Evolutionary conservation across 2,329 filamentous ascomycete species (phyloP).

Genomic region (Microsporum ferrugineum): DNA sequence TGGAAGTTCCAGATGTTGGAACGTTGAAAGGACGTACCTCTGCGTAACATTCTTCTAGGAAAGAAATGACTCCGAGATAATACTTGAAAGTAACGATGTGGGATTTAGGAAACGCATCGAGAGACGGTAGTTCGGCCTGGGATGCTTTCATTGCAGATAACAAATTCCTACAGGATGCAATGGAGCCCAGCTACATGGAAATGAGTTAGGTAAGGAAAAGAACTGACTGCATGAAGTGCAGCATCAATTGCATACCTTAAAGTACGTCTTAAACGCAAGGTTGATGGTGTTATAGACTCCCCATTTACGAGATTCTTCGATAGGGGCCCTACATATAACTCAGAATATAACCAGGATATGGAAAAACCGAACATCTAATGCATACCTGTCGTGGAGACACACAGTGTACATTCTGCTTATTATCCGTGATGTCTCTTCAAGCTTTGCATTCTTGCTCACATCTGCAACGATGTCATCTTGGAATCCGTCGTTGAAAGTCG

Average conservation of each 20-base stretch:
- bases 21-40: slow-evolving; percentile 43
- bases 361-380: slow-evolving; percentile 12
- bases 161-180: slow-evolving; percentile 54
- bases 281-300: slow-evolving; percentile 92
- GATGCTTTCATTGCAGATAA: slow-evolving; percentile 72
- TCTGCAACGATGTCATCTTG: slow-evolving; percentile 75
- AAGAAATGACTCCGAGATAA: slow-evolving; percentile 85
- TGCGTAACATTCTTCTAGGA: slow-evolving; percentile 85
- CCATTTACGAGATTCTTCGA: slow-evolving; percentile 93
- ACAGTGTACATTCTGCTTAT: slow-evolving; percentile 87
- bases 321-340: slow-evolving; percentile 50
- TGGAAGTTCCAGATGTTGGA: not conserved
- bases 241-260: slow-evolving; percentile 46
- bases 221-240: not conserved
- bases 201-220: not conserved
- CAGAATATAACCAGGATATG: slow-evolving; percentile 3
- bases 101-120: slow-evolving; percentile 71
- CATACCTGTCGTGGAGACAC: slow-evolving; percentile 78
- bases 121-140: slow-evolving; percentile 64
- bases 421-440: slow-evolving; percentile 82
- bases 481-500: slow-evolving; percentile 43
- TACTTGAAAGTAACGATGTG: slow-evolving; percentile 95
- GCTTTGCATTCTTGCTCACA: slow-evolving; percentile 64
- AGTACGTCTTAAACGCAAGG: slow-evolving; percentile 95
- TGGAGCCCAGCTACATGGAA: slow-evolving; percentile 57